These are phyloP conservation scores for Eremothecium coryli DNA, from an alignment of 1,139 yeast genomes.

Conservation along the genomic window DNA sequence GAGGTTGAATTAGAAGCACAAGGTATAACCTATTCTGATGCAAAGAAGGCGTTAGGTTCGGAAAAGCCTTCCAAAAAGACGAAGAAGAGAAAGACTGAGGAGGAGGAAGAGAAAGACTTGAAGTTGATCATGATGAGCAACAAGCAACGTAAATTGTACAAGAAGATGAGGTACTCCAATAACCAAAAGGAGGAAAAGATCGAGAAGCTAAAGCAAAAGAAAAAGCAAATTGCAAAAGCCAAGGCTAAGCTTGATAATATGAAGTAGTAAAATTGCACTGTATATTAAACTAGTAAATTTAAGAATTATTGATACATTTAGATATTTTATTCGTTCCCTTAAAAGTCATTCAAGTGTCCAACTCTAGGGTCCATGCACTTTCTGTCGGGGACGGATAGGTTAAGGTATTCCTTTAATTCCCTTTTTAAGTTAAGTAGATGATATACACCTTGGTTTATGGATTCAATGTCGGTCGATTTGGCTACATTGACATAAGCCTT, in stretches of 20 bases:
- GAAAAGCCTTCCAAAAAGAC: constrained; percentile 24
- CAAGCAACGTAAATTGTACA: constrained; percentile 88
- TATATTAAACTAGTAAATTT: constrained; percentile 3
- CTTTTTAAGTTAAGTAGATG: constrained; percentile 54
- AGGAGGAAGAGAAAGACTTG: constrained; percentile 76
- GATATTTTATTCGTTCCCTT: background rate
- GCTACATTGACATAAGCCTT: constrained; percentile 63
- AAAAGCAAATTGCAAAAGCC: constrained; percentile 63
- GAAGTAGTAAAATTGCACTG: constrained; percentile 22
- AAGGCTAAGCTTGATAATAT: constrained; percentile 46
- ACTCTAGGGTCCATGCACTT: constrained; percentile 71
- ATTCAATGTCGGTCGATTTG: constrained; percentile 66
- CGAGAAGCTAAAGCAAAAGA: constrained; percentile 67
- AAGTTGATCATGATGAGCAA: constrained; percentile 96
- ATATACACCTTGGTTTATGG: constrained; percentile 54
- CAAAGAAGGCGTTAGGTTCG: constrained; percentile 31
- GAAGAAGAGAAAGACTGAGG: constrained; percentile 38
- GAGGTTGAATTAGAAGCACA: constrained; percentile 88
- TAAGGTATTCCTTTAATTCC: constrained; percentile 57
- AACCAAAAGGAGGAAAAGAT: constrained; percentile 76
- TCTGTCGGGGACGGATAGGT: constrained; percentile 67
- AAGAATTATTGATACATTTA: too few species aligned
- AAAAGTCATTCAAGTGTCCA: constrained; percentile 11
- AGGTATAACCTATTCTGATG: constrained; percentile 69
- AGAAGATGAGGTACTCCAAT: constrained; percentile 90